Conservation (phyloP, 164 flowering plant species). For the Piper betle region DNA sequence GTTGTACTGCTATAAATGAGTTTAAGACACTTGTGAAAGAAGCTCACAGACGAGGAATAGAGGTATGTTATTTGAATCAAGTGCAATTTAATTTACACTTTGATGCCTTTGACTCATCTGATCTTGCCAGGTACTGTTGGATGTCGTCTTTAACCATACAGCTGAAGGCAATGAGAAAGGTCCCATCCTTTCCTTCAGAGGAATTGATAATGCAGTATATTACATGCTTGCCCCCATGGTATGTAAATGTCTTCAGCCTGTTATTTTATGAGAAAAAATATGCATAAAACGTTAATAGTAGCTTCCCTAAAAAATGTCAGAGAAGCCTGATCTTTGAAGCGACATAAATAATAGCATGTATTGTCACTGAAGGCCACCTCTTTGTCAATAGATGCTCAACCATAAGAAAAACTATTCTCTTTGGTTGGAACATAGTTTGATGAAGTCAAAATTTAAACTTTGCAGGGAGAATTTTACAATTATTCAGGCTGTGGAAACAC, state of each 20-base stretch:
- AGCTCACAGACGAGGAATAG: constrained; percentile 92
- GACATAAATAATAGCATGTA: background rate
- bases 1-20: constrained; percentile 72
- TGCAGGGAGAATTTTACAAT: constrained; percentile 89
- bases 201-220: constrained; percentile 75
- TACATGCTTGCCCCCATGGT: constrained; percentile 99
- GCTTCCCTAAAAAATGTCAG: background rate
- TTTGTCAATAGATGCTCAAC: background rate
- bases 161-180: constrained; percentile 97
- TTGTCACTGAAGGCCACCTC: background rate
- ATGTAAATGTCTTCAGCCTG: background rate
- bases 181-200: constrained; percentile 78
- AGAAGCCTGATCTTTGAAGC: background rate
- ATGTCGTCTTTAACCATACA: constrained; percentile 96
- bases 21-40: constrained; percentile 74
- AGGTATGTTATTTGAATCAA: constrained; percentile 30
- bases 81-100: background rate
- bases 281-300: background rate
- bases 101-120: constrained; percentile 1
- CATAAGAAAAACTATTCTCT: background rate
- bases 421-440: background rate
- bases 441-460: background rate
- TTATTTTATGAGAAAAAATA: no score
- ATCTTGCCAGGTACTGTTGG: constrained; percentile 73
- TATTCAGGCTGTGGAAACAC: constrained; percentile 99